Evolutionary conservation across 129 eudicot species (phyloP).

Genomic region (Chrysanthemum seticuspe): DNA sequence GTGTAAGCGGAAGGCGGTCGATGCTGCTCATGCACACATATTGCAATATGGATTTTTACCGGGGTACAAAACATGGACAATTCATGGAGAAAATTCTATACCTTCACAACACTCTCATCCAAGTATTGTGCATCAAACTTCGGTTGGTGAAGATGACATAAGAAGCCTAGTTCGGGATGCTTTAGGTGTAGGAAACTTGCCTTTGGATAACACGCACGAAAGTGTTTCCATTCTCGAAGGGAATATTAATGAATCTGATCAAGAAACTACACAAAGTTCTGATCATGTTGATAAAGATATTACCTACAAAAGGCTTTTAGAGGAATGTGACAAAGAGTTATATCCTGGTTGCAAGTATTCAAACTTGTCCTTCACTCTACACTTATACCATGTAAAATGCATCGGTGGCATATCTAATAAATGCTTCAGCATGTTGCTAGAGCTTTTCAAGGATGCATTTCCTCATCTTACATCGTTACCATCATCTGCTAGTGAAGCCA

Average conservation of each 20-base stretch:
- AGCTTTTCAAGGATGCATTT: neutral
- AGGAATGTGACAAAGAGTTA: conserved; percentile 3
- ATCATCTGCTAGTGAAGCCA: neutral
- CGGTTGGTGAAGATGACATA: neutral
- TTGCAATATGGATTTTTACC: neutral
- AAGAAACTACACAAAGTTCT: neutral
- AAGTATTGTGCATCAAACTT: conserved; percentile 12
- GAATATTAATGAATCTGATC: neutral
- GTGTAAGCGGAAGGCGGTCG: neutral
- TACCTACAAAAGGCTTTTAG: neutral
- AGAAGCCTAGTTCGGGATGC: neutral
- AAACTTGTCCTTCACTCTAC: neutral
- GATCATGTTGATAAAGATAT: neutral
- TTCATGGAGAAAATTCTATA: neutral
- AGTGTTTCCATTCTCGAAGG: neutral
- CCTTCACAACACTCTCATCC: neutral
- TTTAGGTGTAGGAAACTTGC: neutral
- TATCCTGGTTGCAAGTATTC: conserved; percentile 9
- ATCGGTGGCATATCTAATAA: conserved; percentile 6
- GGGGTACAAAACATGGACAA: neutral
- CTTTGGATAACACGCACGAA: neutral
- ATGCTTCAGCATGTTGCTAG: neutral
- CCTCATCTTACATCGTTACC: neutral
- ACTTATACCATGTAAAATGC: neutral
- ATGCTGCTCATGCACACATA: neutral